phyloP scores from a whole-genome alignment of 441 rosid genomes.

The Croton setiger region DNA sequence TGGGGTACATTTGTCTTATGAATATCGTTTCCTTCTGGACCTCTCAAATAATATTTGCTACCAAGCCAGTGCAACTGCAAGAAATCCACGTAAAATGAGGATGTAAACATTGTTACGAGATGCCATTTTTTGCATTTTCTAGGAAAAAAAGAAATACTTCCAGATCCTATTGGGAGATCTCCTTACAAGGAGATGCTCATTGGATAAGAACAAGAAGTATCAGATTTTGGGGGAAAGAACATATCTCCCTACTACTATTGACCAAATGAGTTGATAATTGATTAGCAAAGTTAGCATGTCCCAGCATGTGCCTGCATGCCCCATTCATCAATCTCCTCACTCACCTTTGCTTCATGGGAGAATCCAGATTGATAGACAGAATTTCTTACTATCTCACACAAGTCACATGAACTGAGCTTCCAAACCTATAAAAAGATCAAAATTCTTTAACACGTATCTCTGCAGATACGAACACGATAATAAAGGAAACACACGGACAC shows the following conservation, averaged over 20 bases:
- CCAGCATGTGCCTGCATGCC: not conserved
- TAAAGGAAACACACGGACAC: not conserved
- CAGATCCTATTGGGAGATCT: not conserved
- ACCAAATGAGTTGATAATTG: not conserved
- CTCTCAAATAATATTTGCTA: slow-evolving; percentile 43
- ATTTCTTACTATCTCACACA: slow-evolving; percentile 66
- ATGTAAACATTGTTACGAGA: not conserved
- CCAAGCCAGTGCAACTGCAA: slow-evolving; percentile 72
- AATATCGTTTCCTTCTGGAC: slow-evolving; percentile 65
- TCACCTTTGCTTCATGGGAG: slow-evolving; percentile 57
- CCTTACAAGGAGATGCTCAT: not conserved
- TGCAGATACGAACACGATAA: not conserved
- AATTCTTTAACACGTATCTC: slow-evolving; percentile 5
- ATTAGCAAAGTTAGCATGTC: not conserved
- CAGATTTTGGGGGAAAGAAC: no score
- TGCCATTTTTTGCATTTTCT: not conserved
- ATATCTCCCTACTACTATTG: not conserved
- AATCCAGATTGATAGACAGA: slow-evolving; percentile 77
- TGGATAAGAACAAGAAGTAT: not conserved
- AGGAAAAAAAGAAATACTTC: not conserved
- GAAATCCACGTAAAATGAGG: not conserved
- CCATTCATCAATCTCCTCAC: slow-evolving; percentile 27
- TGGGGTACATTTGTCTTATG: slow-evolving; percentile 67
- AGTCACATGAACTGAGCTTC: slow-evolving; percentile 74
- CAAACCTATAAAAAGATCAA: slow-evolving; percentile 40